phyloP scores from a whole-genome alignment of 1,139 yeast genomes.

The Kodamaea suecica region DNA sequence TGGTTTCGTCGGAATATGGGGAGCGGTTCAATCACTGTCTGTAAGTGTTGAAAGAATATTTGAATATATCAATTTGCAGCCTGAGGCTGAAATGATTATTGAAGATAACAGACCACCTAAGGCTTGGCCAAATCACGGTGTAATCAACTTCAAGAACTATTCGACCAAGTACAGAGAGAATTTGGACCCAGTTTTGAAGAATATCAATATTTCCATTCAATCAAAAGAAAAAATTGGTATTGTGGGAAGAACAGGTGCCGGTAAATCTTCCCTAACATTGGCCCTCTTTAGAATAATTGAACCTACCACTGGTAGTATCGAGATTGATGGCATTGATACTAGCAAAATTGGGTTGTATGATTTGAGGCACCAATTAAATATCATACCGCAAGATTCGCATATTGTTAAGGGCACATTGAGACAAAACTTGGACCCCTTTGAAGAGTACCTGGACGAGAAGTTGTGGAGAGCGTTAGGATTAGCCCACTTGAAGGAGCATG shows the following conservation, averaged over 20 bases:
- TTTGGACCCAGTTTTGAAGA: constrained; percentile 35
- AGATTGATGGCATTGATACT: constrained; percentile 32
- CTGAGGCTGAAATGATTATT: constrained; percentile 32
- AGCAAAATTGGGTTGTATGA: constrained; percentile 33
- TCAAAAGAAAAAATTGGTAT: constrained; percentile 38
- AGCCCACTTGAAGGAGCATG: constrained; percentile 35
- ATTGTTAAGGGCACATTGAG: constrained; percentile 35
- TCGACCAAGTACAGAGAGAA: constrained; percentile 35
- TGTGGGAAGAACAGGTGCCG: constrained; percentile 45
- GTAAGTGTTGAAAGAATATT: constrained; percentile 36
- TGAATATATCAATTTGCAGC: constrained; percentile 32
- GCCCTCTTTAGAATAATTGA: constrained; percentile 40
- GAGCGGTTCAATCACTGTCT: constrained; percentile 34
- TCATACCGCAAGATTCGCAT: constrained; percentile 41
- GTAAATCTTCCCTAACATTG: constrained; percentile 37
- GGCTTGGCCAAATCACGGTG: constrained; percentile 34
- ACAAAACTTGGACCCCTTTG: constrained; percentile 37
- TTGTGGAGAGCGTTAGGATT: constrained; percentile 35
- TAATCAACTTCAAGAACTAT: constrained; percentile 28
- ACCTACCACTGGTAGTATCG: constrained; percentile 31
- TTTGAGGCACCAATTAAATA: constrained; percentile 32
- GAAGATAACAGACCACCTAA: constrained; percentile 26
- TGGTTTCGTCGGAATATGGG: constrained; percentile 33
- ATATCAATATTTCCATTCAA: constrained; percentile 25
- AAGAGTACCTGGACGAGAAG: constrained; percentile 25